Base-by-base conservation (phyloP, 192 early-diverging fungal genomes). In the Coemansia sp. region DNA sequence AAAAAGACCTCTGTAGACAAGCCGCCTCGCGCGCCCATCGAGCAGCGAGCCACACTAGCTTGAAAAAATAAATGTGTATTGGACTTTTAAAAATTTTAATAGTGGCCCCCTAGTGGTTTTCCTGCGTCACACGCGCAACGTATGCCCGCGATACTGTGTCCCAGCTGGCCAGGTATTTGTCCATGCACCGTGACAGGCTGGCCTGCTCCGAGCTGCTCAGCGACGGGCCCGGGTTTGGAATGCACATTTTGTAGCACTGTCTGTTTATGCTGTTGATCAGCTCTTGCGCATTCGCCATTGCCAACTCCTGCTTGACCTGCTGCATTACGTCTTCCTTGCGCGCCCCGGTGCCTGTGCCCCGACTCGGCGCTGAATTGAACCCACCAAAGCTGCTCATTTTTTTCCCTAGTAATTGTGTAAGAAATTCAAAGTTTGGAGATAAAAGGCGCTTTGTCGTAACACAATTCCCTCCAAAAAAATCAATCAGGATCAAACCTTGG, bases 131-230 rank as follows among this genome's bases (percentile, higher is more conserved):
- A 38, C 90, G 83, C 58, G 75, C 78, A 20, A 94, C 79, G 36
- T 94, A 95, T 8, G 90, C 77, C 36, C 87, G 85, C 33, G 92
- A 90, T 12, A 93, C 87, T 13, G 88, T 73, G 72, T 94, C 93
- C 92, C 93, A 96, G 56, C 90, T 86, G 36, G 93, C 91, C 86
- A 94, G 88, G 83, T 93, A 96, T 64, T 90, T 88, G 75, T 94
- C 89, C 82, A 90, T 88, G 83, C 94, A 96, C 78, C 90, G 88
- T 7, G 86, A 83, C 34, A 94, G 62, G 69, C 90, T 91, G 21
- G 83, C 90, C 74, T 92, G 83, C 65, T 95, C 94, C 36, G 84
- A 72, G 50, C 76, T 83, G 56, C 83, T 85, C 36, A 96, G 79
- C 36, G 80, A 84, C 38, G 87, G 37, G 16, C 92, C 90, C 36